phyloP scores from a whole-genome alignment of 192 early-diverging fungal species.

The Rhizoclosmatium globosum region DNA sequence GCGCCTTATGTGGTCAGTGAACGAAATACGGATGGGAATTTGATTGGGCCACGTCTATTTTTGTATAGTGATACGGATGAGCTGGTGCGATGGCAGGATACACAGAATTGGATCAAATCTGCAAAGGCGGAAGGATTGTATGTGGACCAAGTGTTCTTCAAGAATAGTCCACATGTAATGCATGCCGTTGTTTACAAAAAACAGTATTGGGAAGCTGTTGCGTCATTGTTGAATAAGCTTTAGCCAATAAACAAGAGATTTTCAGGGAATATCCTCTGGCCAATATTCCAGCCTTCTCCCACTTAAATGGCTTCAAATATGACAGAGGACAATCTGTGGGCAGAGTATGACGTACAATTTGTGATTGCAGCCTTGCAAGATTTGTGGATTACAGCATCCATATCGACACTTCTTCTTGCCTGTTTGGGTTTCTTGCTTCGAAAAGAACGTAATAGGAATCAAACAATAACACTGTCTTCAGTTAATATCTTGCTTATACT shows the following conservation, averaged over 20 bases:
- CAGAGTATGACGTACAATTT: too few relatives aligned
- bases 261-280: too few relatives aligned
- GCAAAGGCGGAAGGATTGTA: conserved; percentile 5
- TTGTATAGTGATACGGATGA: conserved; percentile 10
- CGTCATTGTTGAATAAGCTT: background rate
- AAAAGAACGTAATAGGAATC: too few relatives aligned
- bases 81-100: background rate
- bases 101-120: background rate
- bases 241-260: background rate
- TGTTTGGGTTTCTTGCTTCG: too few relatives aligned
- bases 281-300: too few relatives aligned
- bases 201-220: conserved; percentile 6
- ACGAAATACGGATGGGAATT: conserved; percentile 3
- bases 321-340: too few relatives aligned
- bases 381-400: too few relatives aligned
- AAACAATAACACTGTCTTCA: too few relatives aligned
- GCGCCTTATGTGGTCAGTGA: background rate
- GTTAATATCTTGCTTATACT: too few relatives aligned
- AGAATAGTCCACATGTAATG: conserved; percentile 1
- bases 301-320: too few relatives aligned
- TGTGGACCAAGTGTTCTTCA: conserved; percentile 8
- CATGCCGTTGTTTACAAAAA: background rate
- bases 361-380: too few relatives aligned
- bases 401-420: too few relatives aligned
- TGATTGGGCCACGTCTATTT: background rate